Evolutionary conservation across 2,329 filamentous ascomycete species (phyloP), one percentile per base, ranked within the genome.

Genomic region (Microsporum ferrugineum): DNA sequence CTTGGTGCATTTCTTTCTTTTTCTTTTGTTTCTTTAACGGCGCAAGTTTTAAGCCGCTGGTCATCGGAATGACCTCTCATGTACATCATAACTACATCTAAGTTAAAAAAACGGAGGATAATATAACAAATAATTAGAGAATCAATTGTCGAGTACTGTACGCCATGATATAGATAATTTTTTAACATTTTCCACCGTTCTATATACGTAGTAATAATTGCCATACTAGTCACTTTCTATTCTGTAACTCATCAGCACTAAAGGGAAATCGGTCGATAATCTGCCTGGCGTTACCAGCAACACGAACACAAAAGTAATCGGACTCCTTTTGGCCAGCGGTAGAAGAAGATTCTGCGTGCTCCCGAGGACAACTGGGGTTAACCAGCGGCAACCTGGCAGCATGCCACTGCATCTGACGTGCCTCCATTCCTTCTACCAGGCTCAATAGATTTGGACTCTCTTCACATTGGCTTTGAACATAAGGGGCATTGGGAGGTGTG

Each of bases 381-480:
- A 41, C 55, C 8, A 38, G n/a, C 33, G 38, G 55, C 33, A 34
- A n/a, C 4, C 57, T 27, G 8, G 27, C 12, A 14, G 66, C 63
- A 69, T 78, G 76, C 73, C 74, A 76, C 61, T 68, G 69, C 17
- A 71, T 72, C 62, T 78, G 76, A 12, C 76, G 73, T 36, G 71
- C 64, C 56, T 77, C 76, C 60, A 78, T 68, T 58, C 76, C 74
- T 51, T 70, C 67, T 38, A 76, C 70, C 14, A 78, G 69, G 6
- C 70, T 68, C 4, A 76, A 64, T 1, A 78, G 61, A 49, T 68
- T 71, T 5, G 72, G 75, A 49, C 67, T 68, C 57, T 68, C 67
- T 7, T 70, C 69, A 65, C 71, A 75, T 39, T 63, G 65, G 8
- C 61, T 65, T 65, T 65, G 62, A 3, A 63, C 57, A 7, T 55